Conservation (phyloP, 2,329 filamentous ascomycete genomes). For the Hypomyces rosellus region DNA sequence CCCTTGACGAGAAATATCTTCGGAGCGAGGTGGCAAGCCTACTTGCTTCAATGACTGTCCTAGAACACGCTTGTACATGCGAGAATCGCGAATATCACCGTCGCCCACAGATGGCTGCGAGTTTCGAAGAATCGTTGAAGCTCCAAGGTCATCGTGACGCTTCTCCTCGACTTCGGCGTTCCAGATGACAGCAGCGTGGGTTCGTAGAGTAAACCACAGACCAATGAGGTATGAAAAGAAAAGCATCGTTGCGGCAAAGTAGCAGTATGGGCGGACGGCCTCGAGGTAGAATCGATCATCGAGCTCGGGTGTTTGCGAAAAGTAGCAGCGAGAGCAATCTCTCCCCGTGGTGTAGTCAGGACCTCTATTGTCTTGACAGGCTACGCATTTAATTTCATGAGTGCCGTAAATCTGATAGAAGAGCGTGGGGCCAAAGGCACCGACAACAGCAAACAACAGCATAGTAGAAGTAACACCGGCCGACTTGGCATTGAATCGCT, state of each 20-base stretch:
- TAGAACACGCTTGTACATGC: constrained; percentile 87
- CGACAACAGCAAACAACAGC: constrained; percentile 92
- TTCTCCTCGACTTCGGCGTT: constrained; percentile 78
- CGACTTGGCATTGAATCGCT: constrained; percentile 94
- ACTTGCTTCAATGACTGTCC: constrained; percentile 84
- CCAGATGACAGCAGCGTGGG: constrained; percentile 96
- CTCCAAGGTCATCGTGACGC: constrained; percentile 50
- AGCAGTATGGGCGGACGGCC: constrained; percentile 89
- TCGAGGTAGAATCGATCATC: constrained; percentile 84
- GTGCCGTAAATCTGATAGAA: constrained; percentile 99
- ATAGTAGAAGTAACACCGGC: constrained; percentile 97
- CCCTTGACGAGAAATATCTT: constrained; percentile 35
- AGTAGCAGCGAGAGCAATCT: constrained; percentile 91
- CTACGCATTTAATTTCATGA: constrained; percentile 84
- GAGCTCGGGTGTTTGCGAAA: constrained; percentile 77
- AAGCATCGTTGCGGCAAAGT: constrained; percentile 74
- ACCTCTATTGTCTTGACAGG: constrained; percentile 44
- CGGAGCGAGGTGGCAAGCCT: constrained; percentile 55
- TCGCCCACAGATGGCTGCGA: constrained; percentile 37
- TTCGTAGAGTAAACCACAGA: constrained; percentile 89
- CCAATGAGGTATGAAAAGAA: constrained; percentile 94
- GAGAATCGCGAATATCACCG: constrained; percentile 74
- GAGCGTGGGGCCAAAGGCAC: constrained; percentile 87
- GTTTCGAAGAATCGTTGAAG: constrained; percentile 23
- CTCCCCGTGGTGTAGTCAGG: constrained; percentile 34